Percentiles rank a stretch among this genome's conserved stretches.
Conservation (phyloP, 2,329 filamentous ascomycete species). For the Beauveria asiatica region DNA sequence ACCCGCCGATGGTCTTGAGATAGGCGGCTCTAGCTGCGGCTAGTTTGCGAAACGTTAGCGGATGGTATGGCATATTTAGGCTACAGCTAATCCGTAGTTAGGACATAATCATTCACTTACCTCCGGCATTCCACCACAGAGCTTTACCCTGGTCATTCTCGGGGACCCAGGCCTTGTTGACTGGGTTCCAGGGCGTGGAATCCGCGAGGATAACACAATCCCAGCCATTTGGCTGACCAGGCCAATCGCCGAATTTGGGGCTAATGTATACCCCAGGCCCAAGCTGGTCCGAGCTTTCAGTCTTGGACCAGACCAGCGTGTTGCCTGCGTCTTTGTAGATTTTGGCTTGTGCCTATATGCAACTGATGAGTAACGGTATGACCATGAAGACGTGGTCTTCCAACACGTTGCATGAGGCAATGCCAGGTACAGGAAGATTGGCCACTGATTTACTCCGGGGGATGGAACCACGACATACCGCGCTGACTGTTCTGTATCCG, state of each 20-base stretch:
- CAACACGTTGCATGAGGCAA: not conserved
- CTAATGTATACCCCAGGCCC: not conserved
- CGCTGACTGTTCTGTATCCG: not conserved
- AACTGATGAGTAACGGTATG: not conserved
- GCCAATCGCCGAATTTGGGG: not conserved
- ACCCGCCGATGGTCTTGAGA: not conserved
- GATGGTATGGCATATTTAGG: not conserved
- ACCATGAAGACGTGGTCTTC: not conserved
- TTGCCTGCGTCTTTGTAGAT: not conserved
- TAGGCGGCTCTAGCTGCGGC: not conserved
- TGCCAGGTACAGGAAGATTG: not conserved
- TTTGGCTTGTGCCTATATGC: not conserved
- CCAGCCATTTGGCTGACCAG: not conserved
- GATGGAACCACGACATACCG: not conserved
- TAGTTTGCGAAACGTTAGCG: not conserved
- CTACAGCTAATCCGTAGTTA: too few species aligned
- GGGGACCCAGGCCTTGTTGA: not conserved
- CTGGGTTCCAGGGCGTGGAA: not conserved
- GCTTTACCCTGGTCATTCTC: not conserved
- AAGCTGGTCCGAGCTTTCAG: not conserved
- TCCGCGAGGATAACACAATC: not conserved
- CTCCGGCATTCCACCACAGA: not conserved
- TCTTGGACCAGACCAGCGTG: not conserved
- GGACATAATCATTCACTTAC: not conserved
- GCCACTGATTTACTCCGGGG: not conserved